Percentiles rank a stretch among this genome's conserved stretches.
These are phyloP conservation scores for Datisca glomerata DNA, from an alignment of 306 rosid genomes.

Conservation along the genomic window DNA sequence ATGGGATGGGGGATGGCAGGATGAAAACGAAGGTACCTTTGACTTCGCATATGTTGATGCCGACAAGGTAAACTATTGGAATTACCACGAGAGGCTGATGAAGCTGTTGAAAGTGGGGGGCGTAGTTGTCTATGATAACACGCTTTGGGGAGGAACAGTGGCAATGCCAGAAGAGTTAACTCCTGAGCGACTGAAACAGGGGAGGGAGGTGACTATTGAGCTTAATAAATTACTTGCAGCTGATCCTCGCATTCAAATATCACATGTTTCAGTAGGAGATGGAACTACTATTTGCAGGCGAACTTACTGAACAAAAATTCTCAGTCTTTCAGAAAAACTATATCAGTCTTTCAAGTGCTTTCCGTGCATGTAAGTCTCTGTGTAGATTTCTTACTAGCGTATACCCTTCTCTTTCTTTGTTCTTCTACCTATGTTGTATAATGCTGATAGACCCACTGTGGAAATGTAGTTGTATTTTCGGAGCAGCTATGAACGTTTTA, in stretches of 20 bases:
- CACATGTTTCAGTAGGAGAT: slow-evolving; percentile 35
- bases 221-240: slow-evolving; percentile 30
- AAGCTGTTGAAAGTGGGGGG: slow-evolving; percentile 46
- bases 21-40: slow-evolving; percentile 27
- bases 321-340: too few relatives aligned
- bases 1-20: slow-evolving; percentile 4
- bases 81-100: slow-evolving; percentile 36
- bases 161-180: slow-evolving; percentile 16
- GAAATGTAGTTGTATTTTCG: too few relatives aligned
- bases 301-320: slow-evolving; percentile 16
- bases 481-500: too few relatives aligned
- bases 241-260: slow-evolving; percentile 28
- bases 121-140: slow-evolving; percentile 46
- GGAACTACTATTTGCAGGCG: slow-evolving; percentile 45
- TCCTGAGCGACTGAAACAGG: slow-evolving; percentile 11
- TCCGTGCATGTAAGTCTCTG: too few relatives aligned
- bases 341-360: too few relatives aligned
- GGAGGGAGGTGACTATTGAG: slow-evolving; percentile 13
- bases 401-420: too few relatives aligned
- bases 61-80: slow-evolving; percentile 17
- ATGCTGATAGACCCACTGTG: too few relatives aligned
- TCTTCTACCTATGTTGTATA: too few relatives aligned
- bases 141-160: slow-evolving; percentile 46
- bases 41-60: slow-evolving; percentile 62
- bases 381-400: too few relatives aligned